A percentile compares a stretch with the other conserved stretches of the same genome.
Evolutionary conservation across 768 basidiomycete genomes (phyloP).

Genomic region (Kwoniella shandongensis): DNA sequence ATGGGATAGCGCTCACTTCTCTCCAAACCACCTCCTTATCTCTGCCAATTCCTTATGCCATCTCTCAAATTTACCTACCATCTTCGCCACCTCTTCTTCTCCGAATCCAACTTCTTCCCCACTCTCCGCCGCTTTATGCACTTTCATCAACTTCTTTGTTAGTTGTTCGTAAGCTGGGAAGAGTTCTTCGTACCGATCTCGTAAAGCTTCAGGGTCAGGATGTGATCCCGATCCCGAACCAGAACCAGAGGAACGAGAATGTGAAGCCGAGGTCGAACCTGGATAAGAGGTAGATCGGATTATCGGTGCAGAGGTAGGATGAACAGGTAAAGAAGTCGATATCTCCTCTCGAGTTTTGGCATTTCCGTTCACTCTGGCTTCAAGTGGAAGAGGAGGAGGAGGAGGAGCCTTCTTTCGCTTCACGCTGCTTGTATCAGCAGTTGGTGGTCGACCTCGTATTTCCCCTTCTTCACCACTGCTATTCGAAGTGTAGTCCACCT

Average conservation of each 20-base stretch:
- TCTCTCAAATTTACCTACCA: slow-evolving; percentile 39
- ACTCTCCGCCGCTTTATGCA: slow-evolving; percentile 32
- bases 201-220: slow-evolving; percentile 24
- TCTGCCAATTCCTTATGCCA: slow-evolving; percentile 42
- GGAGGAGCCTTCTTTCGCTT: neutral
- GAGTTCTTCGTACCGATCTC: slow-evolving; percentile 44
- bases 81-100: slow-evolving; percentile 26
- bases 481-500: neutral
- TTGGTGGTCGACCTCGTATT: slow-evolving; percentile 17
- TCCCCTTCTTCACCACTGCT: slow-evolving; percentile 15
- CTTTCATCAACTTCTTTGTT: slow-evolving; percentile 27
- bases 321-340: neutral
- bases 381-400: neutral
- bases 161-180: slow-evolving; percentile 38
- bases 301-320: neutral
- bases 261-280: too few species aligned
- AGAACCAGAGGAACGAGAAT: neutral
- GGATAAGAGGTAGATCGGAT: neutral
- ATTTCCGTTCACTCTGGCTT: neutral
- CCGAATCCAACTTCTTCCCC: slow-evolving; percentile 19
- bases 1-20: too few species aligned
- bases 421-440: neutral
- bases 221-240: too few species aligned
- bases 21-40: slow-evolving; percentile 41
- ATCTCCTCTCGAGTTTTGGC: neutral